Conservation (phyloP, 176 grass and related monocot genomes). For the Pharus latifolius region DNA sequence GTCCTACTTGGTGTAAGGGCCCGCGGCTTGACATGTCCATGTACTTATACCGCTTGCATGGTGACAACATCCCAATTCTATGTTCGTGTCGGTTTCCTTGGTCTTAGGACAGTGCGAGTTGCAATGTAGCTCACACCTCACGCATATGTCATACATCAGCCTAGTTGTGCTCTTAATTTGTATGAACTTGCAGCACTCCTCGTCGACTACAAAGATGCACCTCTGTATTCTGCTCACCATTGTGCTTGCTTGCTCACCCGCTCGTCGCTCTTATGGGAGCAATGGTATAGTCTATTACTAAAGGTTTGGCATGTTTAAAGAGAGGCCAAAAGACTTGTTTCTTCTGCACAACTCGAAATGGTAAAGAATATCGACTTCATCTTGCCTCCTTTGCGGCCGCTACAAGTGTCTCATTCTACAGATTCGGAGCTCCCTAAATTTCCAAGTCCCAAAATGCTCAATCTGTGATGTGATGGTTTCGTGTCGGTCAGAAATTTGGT, state of each 20-base stretch:
- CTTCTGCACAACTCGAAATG: background rate
- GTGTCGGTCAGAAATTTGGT: too few species aligned
- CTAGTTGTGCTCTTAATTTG: background rate
- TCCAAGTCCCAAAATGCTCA: background rate
- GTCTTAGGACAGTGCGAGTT: background rate
- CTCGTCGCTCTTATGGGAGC: too few species aligned
- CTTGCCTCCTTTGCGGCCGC: background rate
- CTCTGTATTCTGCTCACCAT: background rate
- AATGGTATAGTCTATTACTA: too few species aligned
- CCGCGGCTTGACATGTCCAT: too few species aligned
- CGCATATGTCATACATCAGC: slow-evolving; percentile 7
- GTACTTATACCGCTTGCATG: slow-evolving; percentile 6
- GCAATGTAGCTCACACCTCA: background rate
- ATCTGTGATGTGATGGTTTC: background rate
- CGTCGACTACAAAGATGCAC: background rate
- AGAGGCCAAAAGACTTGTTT: too few species aligned
- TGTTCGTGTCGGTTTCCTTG: too few species aligned
- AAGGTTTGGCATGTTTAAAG: too few species aligned
- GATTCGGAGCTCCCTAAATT: background rate
- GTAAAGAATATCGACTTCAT: background rate
- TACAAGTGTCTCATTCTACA: background rate
- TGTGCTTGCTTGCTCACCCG: background rate
- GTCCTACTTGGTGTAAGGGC: too few species aligned
- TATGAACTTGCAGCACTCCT: background rate
- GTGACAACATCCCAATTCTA: too few species aligned